Evolutionary conservation across 1,139 yeast genomes (phyloP), one percentile per base, ranked within the genome.

Genomic region (Scheffersomyces cryptocercus): DNA sequence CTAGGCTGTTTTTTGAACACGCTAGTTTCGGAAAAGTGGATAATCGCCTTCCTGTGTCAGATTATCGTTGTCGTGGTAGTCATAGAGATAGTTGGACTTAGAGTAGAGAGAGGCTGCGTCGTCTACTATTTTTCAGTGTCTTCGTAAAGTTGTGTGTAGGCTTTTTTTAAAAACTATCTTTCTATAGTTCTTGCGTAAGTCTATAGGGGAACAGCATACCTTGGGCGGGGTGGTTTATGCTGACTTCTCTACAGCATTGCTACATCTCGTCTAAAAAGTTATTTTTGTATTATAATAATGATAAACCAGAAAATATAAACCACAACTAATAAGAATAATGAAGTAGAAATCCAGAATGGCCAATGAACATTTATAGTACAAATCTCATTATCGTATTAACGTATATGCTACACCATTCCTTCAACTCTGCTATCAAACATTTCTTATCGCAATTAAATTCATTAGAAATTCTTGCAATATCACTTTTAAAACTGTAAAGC

Each of bases 401-500:
- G 35, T 31, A n/a, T 31, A 14, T 31, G 35, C 35, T 14, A 31
- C 20, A 14, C 35, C 35, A 31, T 31, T 31, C 35, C 35, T 14
- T 31, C 24, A 31, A 31, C 24, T n/a, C 20, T 20, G 20, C 20
- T 20, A 31, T 14, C 20, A 31, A 31, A 14, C 24, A 15, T 20
- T 10, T 31, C 13, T 31, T 31, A 31, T 31, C 12, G 20, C 20
- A 31, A 14, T 31, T 20, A 31, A 31, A 31, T 31, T 31, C 35
- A 31, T 31, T 31, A 31, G 15, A 15, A 31, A 31, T 14, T 31
- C 35, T 40, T 33, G 16, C 20, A 40, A 31, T 40, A 31, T 16
- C 45, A 44, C 46, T 38, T 46, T 83, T 85, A 88, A 78, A 88
- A 88, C 83, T 88, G 96, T 76, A 88, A 84, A 75, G 96, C 96